Conservation (phyloP, 1,284 basidiomycete genomes). For the Rhodotorula sp. region DNA sequence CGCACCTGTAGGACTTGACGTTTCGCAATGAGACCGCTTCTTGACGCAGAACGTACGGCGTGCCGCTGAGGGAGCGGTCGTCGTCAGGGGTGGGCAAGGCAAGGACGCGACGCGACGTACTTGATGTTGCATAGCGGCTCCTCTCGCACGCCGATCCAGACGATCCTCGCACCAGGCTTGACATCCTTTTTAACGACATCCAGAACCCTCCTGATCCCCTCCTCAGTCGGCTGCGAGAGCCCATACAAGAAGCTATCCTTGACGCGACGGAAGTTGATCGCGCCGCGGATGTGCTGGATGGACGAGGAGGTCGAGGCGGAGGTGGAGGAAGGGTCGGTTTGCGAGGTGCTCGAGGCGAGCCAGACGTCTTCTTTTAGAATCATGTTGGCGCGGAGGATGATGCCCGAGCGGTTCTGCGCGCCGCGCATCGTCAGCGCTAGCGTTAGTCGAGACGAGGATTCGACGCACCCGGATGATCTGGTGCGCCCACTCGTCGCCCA, state of each 20-base stretch:
- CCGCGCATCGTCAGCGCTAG: background rate
- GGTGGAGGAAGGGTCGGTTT: background rate
- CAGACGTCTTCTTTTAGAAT: constrained; percentile 82
- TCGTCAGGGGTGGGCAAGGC: background rate
- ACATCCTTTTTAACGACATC: constrained; percentile 56
- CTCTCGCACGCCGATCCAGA: constrained; percentile 77
- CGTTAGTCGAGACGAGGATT: background rate
- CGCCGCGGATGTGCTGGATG: constrained; percentile 64
- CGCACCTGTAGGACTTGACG: constrained; percentile 46
- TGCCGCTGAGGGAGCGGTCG: constrained; percentile 10
- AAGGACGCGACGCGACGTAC: constrained; percentile 49
- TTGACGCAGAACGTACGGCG: constrained; percentile 53
- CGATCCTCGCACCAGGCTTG: constrained; percentile 59
- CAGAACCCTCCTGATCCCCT: constrained; percentile 81
- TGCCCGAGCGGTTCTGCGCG: constrained; percentile 76
- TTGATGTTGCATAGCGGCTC: constrained; percentile 96
- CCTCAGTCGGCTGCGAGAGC: constrained; percentile 81
- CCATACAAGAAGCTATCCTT: constrained; percentile 82
- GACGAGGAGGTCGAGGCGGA: no score
- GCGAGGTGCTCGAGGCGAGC: constrained; percentile 47
- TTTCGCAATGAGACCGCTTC: constrained; percentile 48
- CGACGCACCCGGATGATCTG: constrained; percentile 75
- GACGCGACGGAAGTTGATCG: constrained; percentile 90
- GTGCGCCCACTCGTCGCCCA: constrained; percentile 91
- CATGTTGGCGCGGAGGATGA: constrained; percentile 83